A percentile compares a stretch with the other conserved stretches of the same genome.
phyloP scores from a whole-genome alignment of 2,329 filamentous ascomycete genomes.

The Monosporascus sp. region DNA sequence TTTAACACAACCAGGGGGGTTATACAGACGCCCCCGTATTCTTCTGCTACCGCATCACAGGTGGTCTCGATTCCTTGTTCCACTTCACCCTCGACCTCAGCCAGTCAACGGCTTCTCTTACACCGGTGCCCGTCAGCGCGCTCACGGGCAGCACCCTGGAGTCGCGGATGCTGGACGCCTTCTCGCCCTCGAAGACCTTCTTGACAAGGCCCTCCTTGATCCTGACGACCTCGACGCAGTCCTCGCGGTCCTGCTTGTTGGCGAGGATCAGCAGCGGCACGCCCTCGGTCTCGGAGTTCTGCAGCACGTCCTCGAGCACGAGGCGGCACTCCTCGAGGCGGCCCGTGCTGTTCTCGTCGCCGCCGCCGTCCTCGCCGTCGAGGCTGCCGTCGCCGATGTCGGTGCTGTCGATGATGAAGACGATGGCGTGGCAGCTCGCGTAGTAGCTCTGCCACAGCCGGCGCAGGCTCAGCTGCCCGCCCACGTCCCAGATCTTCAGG shows the following conservation, averaged over 20 bases:
- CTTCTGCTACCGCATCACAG: conserved; percentile 69
- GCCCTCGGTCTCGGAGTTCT: conserved; percentile 81
- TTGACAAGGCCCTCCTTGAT: conserved; percentile 97
- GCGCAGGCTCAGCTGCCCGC: conserved; percentile 83
- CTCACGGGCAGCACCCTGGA: conserved; percentile 86
- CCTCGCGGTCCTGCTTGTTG: conserved; percentile 96
- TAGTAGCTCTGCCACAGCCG: conserved; percentile 97
- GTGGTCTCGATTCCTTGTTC: conserved; percentile 91
- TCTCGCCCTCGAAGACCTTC: conserved; percentile 92
- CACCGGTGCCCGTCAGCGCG: conserved; percentile 81
- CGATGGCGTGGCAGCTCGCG: conserved; percentile 86
- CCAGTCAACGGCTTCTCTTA: conserved; percentile 96
- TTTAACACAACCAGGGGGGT: background rate
- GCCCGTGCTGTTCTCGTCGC: conserved; percentile 46
- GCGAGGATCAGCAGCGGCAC: conserved; percentile 89
- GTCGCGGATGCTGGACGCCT: conserved; percentile 79
- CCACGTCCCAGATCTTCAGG: conserved; percentile 97
- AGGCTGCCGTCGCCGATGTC: conserved; percentile 84
- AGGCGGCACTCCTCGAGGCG: conserved; percentile 82
- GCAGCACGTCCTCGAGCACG: conserved; percentile 84
- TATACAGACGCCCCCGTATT: conserved; percentile 4
- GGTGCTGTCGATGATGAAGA: conserved; percentile 94
- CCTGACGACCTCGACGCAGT: conserved; percentile 92
- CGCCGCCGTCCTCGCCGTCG: conserved; percentile 20
- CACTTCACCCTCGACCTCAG: conserved; percentile 85